A percentile compares a stretch with the other conserved stretches of the same genome.
These are phyloP conservation scores for Stachybotrys echinatus DNA, from an alignment of 2,329 filamentous ascomycete genomes.

Conservation along the genomic window DNA sequence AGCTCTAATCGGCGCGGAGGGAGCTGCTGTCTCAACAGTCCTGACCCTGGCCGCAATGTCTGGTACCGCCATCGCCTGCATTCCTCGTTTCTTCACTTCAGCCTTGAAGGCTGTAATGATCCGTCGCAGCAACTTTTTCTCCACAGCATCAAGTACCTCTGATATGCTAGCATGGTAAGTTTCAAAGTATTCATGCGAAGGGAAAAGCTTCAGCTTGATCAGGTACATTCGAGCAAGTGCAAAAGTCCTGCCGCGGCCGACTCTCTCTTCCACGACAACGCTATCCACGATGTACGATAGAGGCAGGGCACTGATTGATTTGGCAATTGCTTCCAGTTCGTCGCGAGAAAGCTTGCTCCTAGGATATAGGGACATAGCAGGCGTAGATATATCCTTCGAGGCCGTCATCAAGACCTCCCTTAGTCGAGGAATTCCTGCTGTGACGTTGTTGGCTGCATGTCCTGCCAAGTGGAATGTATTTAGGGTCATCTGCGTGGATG, in stretches of 20 bases:
- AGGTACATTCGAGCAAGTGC: constrained; percentile 78
- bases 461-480: constrained; percentile 99
- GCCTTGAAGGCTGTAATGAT: constrained; percentile 66
- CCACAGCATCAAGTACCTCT: constrained; percentile 76
- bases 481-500: constrained; percentile 97
- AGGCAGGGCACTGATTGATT: constrained; percentile 82
- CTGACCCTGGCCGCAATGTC: constrained; percentile 58
- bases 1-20: constrained; percentile 23
- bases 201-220: constrained; percentile 78
- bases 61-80: constrained; percentile 64
- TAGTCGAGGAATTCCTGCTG: constrained; percentile 92
- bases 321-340: constrained; percentile 76
- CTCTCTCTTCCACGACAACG: constrained; percentile 72
- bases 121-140: constrained; percentile 69
- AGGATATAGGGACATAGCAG: constrained; percentile 79
- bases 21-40: constrained; percentile 44
- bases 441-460: constrained; percentile 97
- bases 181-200: constrained; percentile 72
- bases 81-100: constrained; percentile 78
- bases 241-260: constrained; percentile 65
- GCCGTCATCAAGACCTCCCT: constrained; percentile 99
- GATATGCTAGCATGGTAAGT: constrained; percentile 77
- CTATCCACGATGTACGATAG: constrained; percentile 80
- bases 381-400: constrained; percentile 81
- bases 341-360: constrained; percentile 64